Percentiles rank a stretch among this genome's conserved stretches.
Conservation (phyloP, 2,329 filamentous ascomycete species). For the Myriosclerotinia scirpicola region DNA sequence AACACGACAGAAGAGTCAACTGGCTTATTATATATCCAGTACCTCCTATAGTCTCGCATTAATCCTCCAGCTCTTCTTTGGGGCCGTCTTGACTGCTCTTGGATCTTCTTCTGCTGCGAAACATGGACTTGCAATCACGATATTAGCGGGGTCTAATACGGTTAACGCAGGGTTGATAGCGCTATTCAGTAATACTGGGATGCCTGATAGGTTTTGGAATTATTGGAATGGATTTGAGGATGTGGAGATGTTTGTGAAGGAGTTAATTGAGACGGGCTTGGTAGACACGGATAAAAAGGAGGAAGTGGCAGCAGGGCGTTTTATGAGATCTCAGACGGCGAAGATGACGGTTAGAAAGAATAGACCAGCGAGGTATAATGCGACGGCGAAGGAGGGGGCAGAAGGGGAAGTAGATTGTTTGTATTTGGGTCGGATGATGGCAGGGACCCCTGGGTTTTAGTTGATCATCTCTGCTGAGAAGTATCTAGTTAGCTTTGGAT, state of each 20-base stretch:
- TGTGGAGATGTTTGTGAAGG: slow-evolving; percentile 28
- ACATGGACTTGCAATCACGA: slow-evolving; percentile 28
- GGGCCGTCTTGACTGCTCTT: slow-evolving; percentile 34
- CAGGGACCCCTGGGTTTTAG: background rate
- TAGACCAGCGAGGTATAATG: slow-evolving; percentile 22
- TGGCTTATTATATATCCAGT: slow-evolving; percentile 30
- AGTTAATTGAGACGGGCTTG: slow-evolving; percentile 26
- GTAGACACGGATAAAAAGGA: slow-evolving; percentile 23
- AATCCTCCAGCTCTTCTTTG: slow-evolving; percentile 34
- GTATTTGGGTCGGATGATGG: background rate
- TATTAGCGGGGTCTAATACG: slow-evolving; percentile 33
- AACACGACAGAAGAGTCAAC: slow-evolving; percentile 24
- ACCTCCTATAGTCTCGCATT: slow-evolving; percentile 30
- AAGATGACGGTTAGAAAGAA: slow-evolving; percentile 25
- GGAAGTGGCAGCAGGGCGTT: slow-evolving; percentile 26
- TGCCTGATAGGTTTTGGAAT: slow-evolving; percentile 30
- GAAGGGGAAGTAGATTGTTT: background rate
- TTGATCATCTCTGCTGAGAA: background rate
- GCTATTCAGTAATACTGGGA: slow-evolving; percentile 31
- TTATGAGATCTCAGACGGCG: slow-evolving; percentile 24
- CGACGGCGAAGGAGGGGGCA: background rate
- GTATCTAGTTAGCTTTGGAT: background rate
- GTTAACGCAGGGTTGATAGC: slow-evolving; percentile 30
- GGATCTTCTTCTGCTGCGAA: slow-evolving; percentile 25
- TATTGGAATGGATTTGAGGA: slow-evolving; percentile 32